Conservation (phyloP, 768 basidiomycete genomes). For the Hericium erinaceus region DNA sequence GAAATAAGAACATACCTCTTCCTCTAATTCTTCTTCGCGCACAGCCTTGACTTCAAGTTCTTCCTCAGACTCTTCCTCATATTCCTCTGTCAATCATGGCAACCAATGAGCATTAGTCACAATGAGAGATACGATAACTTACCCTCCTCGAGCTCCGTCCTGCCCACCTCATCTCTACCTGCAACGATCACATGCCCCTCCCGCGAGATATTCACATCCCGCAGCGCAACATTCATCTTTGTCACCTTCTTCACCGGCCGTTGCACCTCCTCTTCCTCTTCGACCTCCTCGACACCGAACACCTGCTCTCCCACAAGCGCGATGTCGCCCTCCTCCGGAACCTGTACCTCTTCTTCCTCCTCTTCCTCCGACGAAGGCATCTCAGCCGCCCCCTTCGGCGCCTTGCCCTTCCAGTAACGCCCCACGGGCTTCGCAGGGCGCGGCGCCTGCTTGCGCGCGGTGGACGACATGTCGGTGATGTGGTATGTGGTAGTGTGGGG, state of each 20-base stretch:
- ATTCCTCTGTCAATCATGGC: conserved; percentile 3
- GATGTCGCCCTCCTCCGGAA: conserved; percentile 40
- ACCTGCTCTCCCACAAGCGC: conserved; percentile 52
- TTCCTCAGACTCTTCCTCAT: conserved; percentile 24
- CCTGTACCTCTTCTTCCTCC: conserved; percentile 29
- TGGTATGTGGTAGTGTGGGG: neutral
- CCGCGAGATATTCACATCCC: conserved; percentile 72
- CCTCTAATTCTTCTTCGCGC: conserved; percentile 26
- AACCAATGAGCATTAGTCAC: conserved; percentile 2
- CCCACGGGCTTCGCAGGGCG: conserved; percentile 73
- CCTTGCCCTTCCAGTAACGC: conserved; percentile 88
- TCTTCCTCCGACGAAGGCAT: conserved; percentile 55
- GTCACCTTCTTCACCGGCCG: conserved; percentile 5
- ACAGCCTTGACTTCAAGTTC: conserved; percentile 41
- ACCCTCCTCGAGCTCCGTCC: conserved; percentile 54
- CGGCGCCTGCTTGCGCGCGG: conserved; percentile 56
- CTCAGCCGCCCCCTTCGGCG: conserved; percentile 62
- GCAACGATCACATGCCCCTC: conserved; percentile 77
- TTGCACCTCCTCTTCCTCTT: conserved; percentile 26
- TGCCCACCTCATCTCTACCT: conserved; percentile 69
- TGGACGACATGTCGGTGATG: conserved; percentile 8
- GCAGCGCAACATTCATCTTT: conserved; percentile 65
- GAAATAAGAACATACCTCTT: conserved; percentile 33
- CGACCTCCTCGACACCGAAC: conserved; percentile 38
- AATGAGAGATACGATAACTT: conserved; percentile 17